Evolutionary conservation across 2,329 filamentous ascomycete species (phyloP).

Genomic region (Myriosclerotinia scirpicola): DNA sequence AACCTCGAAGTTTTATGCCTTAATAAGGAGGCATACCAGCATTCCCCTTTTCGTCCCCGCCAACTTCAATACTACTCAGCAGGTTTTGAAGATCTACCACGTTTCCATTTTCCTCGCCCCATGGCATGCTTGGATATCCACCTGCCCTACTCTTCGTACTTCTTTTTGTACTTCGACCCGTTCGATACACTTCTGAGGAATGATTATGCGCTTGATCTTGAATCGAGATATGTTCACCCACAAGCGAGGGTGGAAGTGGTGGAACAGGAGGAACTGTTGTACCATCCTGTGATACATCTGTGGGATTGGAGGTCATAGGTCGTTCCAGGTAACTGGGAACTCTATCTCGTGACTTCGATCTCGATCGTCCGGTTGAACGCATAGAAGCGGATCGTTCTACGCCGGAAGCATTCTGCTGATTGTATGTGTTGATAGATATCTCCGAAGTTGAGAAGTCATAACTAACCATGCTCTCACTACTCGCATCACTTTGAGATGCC

Average conservation of each 20-base stretch:
- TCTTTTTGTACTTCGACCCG: conserved; percentile 26
- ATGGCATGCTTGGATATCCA: conserved; percentile 29
- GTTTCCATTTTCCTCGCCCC: conserved; percentile 32
- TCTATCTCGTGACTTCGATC: conserved; percentile 40
- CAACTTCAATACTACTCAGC: conserved; percentile 38
- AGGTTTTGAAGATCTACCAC: conserved; percentile 37
- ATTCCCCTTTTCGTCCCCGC: conserved; percentile 31
- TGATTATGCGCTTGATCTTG: conserved; percentile 34
- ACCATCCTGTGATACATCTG: conserved; percentile 31
- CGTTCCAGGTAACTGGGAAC: conserved; percentile 30
- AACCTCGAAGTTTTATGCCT: conserved; percentile 17
- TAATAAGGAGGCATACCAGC: conserved; percentile 39
- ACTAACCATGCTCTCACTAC: conserved; percentile 68
- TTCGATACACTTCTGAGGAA: conserved; percentile 30
- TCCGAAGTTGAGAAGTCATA: conserved; percentile 69
- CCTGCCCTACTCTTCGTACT: conserved; percentile 29
- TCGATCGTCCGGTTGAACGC: conserved; percentile 33
- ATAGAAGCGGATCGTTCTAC: conserved; percentile 36
- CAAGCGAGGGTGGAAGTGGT: conserved; percentile 36
- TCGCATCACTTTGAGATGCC: conserved; percentile 52
- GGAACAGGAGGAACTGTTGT: conserved; percentile 38
- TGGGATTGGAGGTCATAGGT: conserved; percentile 34
- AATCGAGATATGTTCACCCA: conserved; percentile 28
- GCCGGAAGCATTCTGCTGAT: conserved; percentile 26
- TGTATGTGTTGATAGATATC: conserved; percentile 54